Evolutionary conservation across 106 monocot species (phyloP).

Genomic region (Iris macrosiphon): DNA sequence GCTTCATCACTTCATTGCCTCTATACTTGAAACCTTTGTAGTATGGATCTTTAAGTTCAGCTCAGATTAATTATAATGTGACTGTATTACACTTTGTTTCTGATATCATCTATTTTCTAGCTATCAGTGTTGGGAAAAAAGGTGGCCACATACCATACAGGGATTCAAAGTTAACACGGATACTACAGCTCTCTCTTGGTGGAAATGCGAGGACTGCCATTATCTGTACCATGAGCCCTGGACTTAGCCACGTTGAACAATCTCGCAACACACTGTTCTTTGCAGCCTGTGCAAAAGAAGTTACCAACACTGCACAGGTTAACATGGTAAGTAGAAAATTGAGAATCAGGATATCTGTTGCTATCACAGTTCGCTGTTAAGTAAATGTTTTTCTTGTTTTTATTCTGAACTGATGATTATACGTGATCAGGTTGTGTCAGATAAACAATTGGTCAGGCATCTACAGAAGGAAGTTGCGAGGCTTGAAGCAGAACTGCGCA

Average conservation of each 20-base stretch:
- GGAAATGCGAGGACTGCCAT: slow-evolving; percentile 97
- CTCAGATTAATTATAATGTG: no score
- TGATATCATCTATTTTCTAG: slow-evolving; percentile 10
- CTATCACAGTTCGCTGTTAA: no score
- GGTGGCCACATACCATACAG: slow-evolving; percentile 91
- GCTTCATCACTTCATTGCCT: no score
- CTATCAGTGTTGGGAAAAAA: slow-evolving; percentile 57
- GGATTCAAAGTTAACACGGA: slow-evolving; percentile 93
- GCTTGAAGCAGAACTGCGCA: slow-evolving; percentile 81
- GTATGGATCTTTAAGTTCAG: no score
- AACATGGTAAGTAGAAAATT: slow-evolving; percentile 63
- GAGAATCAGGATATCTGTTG: neutral
- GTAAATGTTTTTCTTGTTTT: no score
- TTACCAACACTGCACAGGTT: slow-evolving; percentile 81
- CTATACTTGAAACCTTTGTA: no score
- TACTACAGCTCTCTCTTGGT: slow-evolving; percentile 85
- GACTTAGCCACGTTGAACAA: slow-evolving; percentile 82
- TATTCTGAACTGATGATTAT: neutral
- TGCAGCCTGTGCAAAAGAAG: slow-evolving; percentile 89
- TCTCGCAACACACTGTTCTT: slow-evolving; percentile 95
- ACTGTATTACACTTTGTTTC: neutral
- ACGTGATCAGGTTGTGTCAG: slow-evolving; percentile 66
- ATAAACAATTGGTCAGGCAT: slow-evolving; percentile 88
- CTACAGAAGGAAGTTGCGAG: slow-evolving; percentile 92
- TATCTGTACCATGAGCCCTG: slow-evolving; percentile 96